phyloP scores from a whole-genome alignment of 306 rosid species.

The Citrullus colocynthis region DNA sequence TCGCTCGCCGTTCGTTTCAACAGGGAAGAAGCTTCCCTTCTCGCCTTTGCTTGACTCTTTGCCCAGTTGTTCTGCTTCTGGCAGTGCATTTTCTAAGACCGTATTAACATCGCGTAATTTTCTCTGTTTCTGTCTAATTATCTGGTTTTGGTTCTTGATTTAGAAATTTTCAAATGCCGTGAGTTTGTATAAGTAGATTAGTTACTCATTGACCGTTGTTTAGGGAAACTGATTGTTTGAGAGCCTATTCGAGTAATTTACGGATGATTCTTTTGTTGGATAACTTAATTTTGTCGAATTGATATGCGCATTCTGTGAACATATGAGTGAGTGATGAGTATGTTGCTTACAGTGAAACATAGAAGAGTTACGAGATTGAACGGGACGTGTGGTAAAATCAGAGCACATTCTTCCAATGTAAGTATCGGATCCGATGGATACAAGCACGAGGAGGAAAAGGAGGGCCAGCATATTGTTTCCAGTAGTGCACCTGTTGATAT shows the following conservation, averaged over 20 bases:
- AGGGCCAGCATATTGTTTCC: constrained; percentile 24
- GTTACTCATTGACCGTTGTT: not conserved
- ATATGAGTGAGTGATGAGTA: constrained; percentile 9
- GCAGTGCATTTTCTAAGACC: constrained; percentile 15
- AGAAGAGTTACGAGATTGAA: constrained; percentile 31
- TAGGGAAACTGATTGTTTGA: not conserved
- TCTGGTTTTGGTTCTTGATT: not conserved
- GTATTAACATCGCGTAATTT: constrained; percentile 40
- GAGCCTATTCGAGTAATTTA: not conserved
- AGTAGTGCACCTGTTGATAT: constrained; percentile 18
- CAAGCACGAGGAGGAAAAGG: constrained; percentile 38
- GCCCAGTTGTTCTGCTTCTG: constrained; percentile 32
- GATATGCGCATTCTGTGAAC: not conserved
- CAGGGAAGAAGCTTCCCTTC: constrained; percentile 54
- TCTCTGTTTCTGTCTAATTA: not conserved
- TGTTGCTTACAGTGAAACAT: constrained; percentile 45
- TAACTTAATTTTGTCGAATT: not conserved
- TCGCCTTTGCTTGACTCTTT: constrained; percentile 37
- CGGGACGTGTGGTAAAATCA: constrained; percentile 19
- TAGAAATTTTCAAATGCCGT: not conserved
- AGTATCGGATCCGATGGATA: constrained; percentile 61
- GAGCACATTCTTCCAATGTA: constrained; percentile 63
- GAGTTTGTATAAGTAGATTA: not conserved
- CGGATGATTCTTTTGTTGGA: not conserved
- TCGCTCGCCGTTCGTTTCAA: constrained; percentile 41